Evolutionary conservation across 108 stramenopile species (phyloP).

Genomic region (Cyclotella sp.): DNA sequence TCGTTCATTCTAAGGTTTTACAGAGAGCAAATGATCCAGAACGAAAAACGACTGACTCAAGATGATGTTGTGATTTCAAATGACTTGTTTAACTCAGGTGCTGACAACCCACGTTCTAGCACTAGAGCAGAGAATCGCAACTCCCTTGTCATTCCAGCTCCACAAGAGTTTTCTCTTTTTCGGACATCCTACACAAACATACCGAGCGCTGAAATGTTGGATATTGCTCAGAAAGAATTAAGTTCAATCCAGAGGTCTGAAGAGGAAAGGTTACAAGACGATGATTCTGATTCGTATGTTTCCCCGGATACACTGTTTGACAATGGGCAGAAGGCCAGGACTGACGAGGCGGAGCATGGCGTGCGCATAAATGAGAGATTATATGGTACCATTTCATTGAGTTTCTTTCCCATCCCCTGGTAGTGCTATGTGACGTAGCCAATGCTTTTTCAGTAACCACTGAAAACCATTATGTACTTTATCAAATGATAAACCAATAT

Average conservation of each 20-base stretch:
- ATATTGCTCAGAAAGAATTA: conserved; percentile 16
- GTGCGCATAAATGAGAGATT: conserved; percentile 3
- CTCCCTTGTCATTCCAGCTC: no score
- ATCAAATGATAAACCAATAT: no score
- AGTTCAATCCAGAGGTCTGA: conserved; percentile 17
- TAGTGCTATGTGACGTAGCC: not conserved
- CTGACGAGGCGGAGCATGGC: not conserved
- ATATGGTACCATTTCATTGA: conserved; percentile 23
- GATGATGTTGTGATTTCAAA: not conserved
- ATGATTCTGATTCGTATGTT: conserved; percentile 4
- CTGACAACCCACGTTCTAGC: no score
- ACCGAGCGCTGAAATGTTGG: conserved; percentile 17
- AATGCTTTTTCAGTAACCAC: no score
- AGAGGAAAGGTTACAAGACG: not conserved
- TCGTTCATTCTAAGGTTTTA: conserved; percentile 9
- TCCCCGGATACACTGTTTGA: not conserved
- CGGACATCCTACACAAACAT: conserved; percentile 6
- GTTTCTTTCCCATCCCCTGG: conserved; percentile 32
- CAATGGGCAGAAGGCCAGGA: not conserved
- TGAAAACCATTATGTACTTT: no score
- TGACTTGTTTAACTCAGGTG: conserved; percentile 1
- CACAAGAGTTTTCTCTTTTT: conserved; percentile 28
- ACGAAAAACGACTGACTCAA: conserved; percentile 14
- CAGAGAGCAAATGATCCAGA: conserved; percentile 10
- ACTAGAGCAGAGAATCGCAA: no score